Base-by-base conservation (phyloP, 257 asterid species). In the Rauvolfia tetraphylla region DNA sequence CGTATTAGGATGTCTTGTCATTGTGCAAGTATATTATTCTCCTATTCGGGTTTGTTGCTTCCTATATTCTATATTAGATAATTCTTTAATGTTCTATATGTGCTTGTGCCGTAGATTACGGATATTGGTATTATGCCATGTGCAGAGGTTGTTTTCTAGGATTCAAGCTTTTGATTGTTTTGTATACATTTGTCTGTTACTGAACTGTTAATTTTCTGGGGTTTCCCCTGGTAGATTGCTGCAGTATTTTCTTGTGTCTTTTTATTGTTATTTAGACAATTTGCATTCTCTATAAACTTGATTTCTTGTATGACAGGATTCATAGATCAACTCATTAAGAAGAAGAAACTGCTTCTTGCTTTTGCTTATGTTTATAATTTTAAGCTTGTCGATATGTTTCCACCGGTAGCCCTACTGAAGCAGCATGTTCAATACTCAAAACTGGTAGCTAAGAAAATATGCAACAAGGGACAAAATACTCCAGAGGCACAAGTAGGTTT, bases 351-450 rank as follows among this genome's bases (percentile, higher is more conserved):
- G 54, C 79, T 76, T 39, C 58, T 33, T 69, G 74, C 79, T 3
- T 48, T 76, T 67, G 49, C 51, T 11, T 68, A 76, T 29, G 72
- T 76, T 29, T 38, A 76, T 68, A 75, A 46, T 22, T 53, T 66
- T 68, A 27, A 53, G 49, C 79, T 76, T 68, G 57, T 53, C 38
- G 46, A 76, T 17, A 49, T 14, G 56, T 76, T 76, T 53, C 79
- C 79, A 22, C 79, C 68, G 0, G 79, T 36, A 5, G 74, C 54
- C 14, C 38, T 76, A 22, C 68, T 76, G 25, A 66, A 76, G 46
- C 61, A 25, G 53, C 66, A 65, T 41, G 63, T 67, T 57, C 65
- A 3, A 36, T 38, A 66, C 54, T 67, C 68, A 38, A 41, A 36
- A 41, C 25, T 42, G 74, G 39, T 20, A 34, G 75, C 79, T 15